Evolutionary conservation across 495 filamentous ascomycete species (phyloP), one percentile per base, ranked within the genome.

Genomic region (Aspergillus olivimuriae): DNA sequence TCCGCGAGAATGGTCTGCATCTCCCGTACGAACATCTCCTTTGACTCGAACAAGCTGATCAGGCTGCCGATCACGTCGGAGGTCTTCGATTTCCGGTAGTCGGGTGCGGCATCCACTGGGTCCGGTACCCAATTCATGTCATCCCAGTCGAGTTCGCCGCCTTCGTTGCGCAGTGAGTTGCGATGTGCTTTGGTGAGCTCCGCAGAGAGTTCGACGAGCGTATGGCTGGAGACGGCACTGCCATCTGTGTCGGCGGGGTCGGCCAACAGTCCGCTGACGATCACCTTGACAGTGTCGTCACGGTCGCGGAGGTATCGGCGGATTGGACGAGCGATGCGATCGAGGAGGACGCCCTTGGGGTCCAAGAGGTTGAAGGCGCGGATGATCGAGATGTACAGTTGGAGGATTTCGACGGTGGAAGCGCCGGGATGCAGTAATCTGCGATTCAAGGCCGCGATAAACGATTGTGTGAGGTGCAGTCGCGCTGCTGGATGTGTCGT

Each of bases 81-180:
- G 36, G 77, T 82, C 61, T 89, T 91, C n/a, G 84, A 83, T 36
- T 87, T 84, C 53, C 82, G 84, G 65, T 94, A 97, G 51, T 94
- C 90, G 6, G 87, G 85, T 12, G 86, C 88, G 1, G 92, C 94
- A 59, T 99, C 92, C 19, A 94, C 76, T 2, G 92, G 92, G 54
- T 94, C 86, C 1, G 92, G 92, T 14, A 84, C 70, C 92, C 92
- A 99, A 42, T 77, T 76, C 79, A 94, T 82, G 58, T 97, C 89
- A 51, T 90, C 78, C 76, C 81, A 96, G 62, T 94, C 85, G 9
- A 92, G 64, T 31, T 86, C 87, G 37, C 86, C 78, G 30, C 80
- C 76, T 6, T 77, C 74, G 9, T 65, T 65, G 39, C 63, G 66
- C 39, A 51, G 62, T 20, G 68, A 68, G 28, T 73, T 61, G 39